Evolutionary conservation across 1,284 basidiomycete genomes (phyloP), one percentile per base, ranked within the genome.

Genomic region (Apiotrichum veenhuisii): DNA sequence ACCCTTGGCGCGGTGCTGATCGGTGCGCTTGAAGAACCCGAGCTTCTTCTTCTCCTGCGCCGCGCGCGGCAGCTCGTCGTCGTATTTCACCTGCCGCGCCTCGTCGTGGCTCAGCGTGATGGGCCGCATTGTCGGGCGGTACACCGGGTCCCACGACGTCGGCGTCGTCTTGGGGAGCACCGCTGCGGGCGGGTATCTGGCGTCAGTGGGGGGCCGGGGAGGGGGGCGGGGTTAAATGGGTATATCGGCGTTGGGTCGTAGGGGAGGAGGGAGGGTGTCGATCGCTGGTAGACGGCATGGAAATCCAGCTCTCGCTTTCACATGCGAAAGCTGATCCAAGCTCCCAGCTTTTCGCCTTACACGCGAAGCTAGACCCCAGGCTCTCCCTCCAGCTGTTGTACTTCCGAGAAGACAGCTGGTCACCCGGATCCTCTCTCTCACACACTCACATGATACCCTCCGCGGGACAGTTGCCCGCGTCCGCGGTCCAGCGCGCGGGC

Each of bases 401-500:
- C n/a, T n/a, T n/a, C n/a, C n/a, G n/a, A n/a, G n/a, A n/a, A n/a
- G n/a, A n/a, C n/a, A n/a, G n/a, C n/a, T n/a, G n/a, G n/a, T n/a
- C n/a, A n/a, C n/a, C n/a, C n/a, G n/a, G n/a, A n/a, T n/a, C n/a
- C n/a, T n/a, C n/a, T n/a, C n/a, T n/a, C 27, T 52, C 14, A 54
- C 49, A 17, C 12, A 64, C 73, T 57, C 51, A 76, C 70, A 68
- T 51, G 48, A 76, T 75, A 5, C 74, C 75, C 18, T 74, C 73
- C 0, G 46, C 20, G 1, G 76, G 76, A 54, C 76, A 77, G 48
- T 65, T 71, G 11, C 67, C 67, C 23, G 33, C 5, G 18, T 27
- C 46, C 2, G 54, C 27, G 14, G 50, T 61, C 1, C 33, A 42
- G 1, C 37, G 30, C 5, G 70, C 63, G 17, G 74, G 55, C 7